These are phyloP conservation scores for Verbena officinalis DNA, from an alignment of 257 asterid species.

Conservation along the genomic window DNA sequence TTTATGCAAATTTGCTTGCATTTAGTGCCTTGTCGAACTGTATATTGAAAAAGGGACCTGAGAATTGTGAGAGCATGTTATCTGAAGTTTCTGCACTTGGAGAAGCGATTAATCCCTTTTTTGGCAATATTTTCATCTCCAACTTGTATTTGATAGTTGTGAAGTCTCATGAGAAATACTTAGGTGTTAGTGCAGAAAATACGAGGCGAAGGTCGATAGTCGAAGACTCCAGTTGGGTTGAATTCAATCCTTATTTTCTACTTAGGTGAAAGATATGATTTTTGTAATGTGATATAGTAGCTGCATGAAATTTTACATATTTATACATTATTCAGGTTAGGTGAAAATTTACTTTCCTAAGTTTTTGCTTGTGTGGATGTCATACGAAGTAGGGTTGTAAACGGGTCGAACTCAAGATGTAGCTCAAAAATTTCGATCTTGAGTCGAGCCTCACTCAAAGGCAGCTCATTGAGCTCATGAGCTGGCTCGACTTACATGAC, in stretches of 20 bases:
- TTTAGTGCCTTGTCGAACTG: slow-evolving; percentile 68
- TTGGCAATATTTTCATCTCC: slow-evolving; percentile 66
- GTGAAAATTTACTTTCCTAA: not conserved
- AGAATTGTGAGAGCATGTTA: slow-evolving; percentile 38
- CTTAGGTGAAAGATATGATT: slow-evolving; percentile 44
- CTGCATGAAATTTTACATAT: not conserved
- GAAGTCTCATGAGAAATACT: slow-evolving; percentile 55
- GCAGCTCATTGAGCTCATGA: too few relatives aligned
- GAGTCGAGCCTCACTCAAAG: too few relatives aligned
- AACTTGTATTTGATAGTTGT: slow-evolving; percentile 55
- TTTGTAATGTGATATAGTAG: slow-evolving; percentile 23
- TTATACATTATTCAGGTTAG: slow-evolving; percentile 5
- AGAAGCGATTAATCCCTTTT: slow-evolving; percentile 57
- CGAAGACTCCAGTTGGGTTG: slow-evolving; percentile 54
- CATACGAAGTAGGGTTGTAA: not conserved
- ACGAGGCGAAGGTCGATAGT: slow-evolving; percentile 36
- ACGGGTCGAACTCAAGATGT: too few relatives aligned
- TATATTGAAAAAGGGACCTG: slow-evolving; percentile 44
- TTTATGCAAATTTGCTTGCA: slow-evolving; percentile 74
- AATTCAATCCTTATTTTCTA: slow-evolving; percentile 75
- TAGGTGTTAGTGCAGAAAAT: slow-evolving; percentile 32
- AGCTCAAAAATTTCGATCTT: too few relatives aligned
- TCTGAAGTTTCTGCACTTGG: slow-evolving; percentile 58
- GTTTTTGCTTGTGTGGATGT: not conserved
- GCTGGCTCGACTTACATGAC: too few relatives aligned